Conservation (phyloP, 2,329 filamentous ascomycete species). For the Pyrenochaeta sp. region DNA sequence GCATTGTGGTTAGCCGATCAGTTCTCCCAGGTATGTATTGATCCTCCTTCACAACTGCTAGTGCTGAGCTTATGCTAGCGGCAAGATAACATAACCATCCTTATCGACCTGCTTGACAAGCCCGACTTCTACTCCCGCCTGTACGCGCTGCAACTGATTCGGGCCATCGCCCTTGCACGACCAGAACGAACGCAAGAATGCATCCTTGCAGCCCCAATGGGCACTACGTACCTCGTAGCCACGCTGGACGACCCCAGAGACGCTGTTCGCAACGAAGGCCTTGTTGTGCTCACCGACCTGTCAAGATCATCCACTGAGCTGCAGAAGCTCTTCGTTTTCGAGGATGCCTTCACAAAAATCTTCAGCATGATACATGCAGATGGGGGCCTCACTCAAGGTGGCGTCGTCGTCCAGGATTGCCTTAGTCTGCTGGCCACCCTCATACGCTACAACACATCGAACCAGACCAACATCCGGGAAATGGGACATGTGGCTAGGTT, state of each 20-base stretch:
- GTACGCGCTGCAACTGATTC: constrained; percentile 88
- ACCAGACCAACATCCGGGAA: constrained; percentile 93
- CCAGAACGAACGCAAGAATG: constrained; percentile 95
- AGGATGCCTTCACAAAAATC: constrained; percentile 88
- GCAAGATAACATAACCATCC: constrained; percentile 92
- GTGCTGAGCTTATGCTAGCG: constrained; percentile 69
- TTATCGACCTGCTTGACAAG: constrained; percentile 88
- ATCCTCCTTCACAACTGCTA: constrained; percentile 19
- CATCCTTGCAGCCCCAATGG: constrained; percentile 86
- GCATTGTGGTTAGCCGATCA: constrained; percentile 96
- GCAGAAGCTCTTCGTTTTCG: constrained; percentile 94
- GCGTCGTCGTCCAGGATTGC: constrained; percentile 90
- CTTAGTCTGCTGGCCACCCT: constrained; percentile 90
- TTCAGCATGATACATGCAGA: constrained; percentile 85
- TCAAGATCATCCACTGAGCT: constrained; percentile 87
- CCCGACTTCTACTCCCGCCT: constrained; percentile 89
- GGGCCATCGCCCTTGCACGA: constrained; percentile 83
- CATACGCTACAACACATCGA: constrained; percentile 84
- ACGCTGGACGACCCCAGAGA: constrained; percentile 86
- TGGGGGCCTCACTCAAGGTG: constrained; percentile 82
- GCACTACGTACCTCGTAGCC: constrained; percentile 84
- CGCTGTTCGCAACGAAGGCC: constrained; percentile 81
- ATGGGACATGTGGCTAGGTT: constrained; percentile 82
- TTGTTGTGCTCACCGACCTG: constrained; percentile 86
- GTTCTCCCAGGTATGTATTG: constrained; percentile 79